These are phyloP conservation scores for Populus deltoides DNA, from an alignment of 345 rosid genomes.

Conservation along the genomic window DNA sequence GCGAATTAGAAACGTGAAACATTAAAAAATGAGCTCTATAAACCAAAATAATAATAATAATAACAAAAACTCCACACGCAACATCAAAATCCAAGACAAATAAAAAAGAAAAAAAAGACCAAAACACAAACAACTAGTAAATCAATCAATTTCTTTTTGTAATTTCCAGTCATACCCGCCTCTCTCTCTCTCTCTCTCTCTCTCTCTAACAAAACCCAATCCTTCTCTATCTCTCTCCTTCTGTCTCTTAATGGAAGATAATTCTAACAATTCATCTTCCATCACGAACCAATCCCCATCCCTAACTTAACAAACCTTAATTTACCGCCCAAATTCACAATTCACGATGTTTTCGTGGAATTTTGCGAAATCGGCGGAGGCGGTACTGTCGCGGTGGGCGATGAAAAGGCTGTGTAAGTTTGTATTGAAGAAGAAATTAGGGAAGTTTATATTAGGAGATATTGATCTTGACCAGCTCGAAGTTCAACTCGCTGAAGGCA, in stretches of 20 bases:
- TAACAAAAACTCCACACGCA: background rate
- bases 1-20: too few relatives aligned
- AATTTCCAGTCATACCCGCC: background rate
- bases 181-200: background rate
- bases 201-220: background rate
- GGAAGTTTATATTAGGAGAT: slow-evolving; percentile 76
- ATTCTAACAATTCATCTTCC: slow-evolving; percentile 10
- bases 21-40: too few relatives aligned
- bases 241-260: slow-evolving; percentile 14
- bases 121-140: background rate
- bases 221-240: background rate
- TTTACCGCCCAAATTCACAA: background rate
- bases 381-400: slow-evolving; percentile 76
- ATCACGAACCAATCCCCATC: slow-evolving; percentile 15
- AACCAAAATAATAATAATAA: background rate
- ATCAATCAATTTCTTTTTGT: background rate
- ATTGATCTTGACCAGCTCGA: slow-evolving; percentile 92
- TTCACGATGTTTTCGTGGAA: slow-evolving; percentile 47
- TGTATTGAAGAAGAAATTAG: slow-evolving; percentile 86
- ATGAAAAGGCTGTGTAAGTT: slow-evolving; percentile 79
- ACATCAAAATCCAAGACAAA: background rate
- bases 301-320: slow-evolving; percentile 1
- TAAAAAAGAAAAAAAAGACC: background rate
- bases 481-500: slow-evolving; percentile 79
- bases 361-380: slow-evolving; percentile 76